Conservation (phyloP, 1,139 yeast genomes). For the Starmera stellimalicola region DNA sequence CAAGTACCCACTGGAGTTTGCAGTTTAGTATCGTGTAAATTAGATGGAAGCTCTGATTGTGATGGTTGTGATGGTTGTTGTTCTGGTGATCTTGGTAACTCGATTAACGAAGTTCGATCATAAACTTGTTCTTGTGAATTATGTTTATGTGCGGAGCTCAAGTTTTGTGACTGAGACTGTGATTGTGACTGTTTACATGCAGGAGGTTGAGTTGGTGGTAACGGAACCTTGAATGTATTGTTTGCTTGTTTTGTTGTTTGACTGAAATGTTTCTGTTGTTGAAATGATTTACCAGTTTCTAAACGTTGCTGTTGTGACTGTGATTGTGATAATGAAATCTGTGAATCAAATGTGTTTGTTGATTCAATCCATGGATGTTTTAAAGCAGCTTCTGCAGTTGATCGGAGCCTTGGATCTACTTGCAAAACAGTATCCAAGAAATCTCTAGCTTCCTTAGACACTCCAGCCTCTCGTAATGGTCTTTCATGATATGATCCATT, state of each 20-base stretch:
- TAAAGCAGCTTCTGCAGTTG: slow-evolving; percentile 66
- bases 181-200: not conserved
- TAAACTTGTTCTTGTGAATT: slow-evolving; percentile 10
- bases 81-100: slow-evolving; percentile 1
- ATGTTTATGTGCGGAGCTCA: slow-evolving; percentile 1
- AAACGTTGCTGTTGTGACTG: slow-evolving; percentile 57
- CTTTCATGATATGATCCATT: slow-evolving; percentile 75
- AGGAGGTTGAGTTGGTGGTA: slow-evolving; percentile 14
- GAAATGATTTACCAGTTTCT: slow-evolving; percentile 30
- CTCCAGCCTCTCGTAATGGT: slow-evolving; percentile 59
- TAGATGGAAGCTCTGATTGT: not conserved
- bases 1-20: slow-evolving; percentile 37
- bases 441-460: slow-evolving; percentile 56
- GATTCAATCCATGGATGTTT: slow-evolving; percentile 45
- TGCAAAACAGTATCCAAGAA: slow-evolving; percentile 62
- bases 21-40: not conserved
- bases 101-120: slow-evolving; percentile 14
- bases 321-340: slow-evolving; percentile 59
- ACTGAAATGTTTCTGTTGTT: slow-evolving; percentile 12
- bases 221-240: slow-evolving; percentile 25
- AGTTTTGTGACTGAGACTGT: slow-evolving; percentile 7
- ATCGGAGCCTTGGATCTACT: slow-evolving; percentile 62
- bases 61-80: not conserved
- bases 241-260: slow-evolving; percentile 7
- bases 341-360: slow-evolving; percentile 22